Base-by-base conservation (phyloP, 169 alveolate species). In the Babesia bovis region DNA sequence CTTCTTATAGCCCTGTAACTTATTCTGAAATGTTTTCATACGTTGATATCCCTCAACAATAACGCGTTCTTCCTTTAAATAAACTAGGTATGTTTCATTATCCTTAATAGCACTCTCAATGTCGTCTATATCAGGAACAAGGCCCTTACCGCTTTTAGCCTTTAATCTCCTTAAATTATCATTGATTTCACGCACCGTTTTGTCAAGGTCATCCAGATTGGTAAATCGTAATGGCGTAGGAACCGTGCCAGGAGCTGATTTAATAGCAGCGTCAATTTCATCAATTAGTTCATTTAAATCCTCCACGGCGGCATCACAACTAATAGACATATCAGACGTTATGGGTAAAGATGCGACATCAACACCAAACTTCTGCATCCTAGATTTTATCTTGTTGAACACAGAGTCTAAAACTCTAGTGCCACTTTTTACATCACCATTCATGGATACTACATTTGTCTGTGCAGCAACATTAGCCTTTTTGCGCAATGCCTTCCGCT, bases 401-500 rank as follows among this genome's bases (percentile, higher is more conserved):
- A 49, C 45, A 12, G 79, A 57, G 2, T 35, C 58, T 44, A 30
- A 77, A 45, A 35, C 7, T 19, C 4, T 47, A 10, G 10, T 50
- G 21, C 66, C 36, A 0, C 71, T 15, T 30, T 59, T 36, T 15
- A 21, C 47, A 4, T 4, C 47, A 19, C 4, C 28, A 5, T 23
- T 36, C 50, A n/a, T 38, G 21, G 36, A 33, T 19, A 61, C 9
- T 15, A 21, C 42, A 67, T 41, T 33, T 15, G 25, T 82, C 45
- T 72, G 23, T 19, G 61, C 44, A 23, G 65, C 40, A 19, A 23
- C 57, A 45, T 25, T 0, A 9, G 40, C 63, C 59, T 67, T 51
- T 74, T 77, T 77, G n/a, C 70, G 55, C 57, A 77, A n/a, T 36
- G 42, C 49, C 63, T 72, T 45, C 13, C 82, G 66, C 56, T 77